Percentiles rank a stretch among this genome's conserved stretches.
Conservation (phyloP, 2,329 filamentous ascomycete species). For the Ascochyta rabiei region DNA sequence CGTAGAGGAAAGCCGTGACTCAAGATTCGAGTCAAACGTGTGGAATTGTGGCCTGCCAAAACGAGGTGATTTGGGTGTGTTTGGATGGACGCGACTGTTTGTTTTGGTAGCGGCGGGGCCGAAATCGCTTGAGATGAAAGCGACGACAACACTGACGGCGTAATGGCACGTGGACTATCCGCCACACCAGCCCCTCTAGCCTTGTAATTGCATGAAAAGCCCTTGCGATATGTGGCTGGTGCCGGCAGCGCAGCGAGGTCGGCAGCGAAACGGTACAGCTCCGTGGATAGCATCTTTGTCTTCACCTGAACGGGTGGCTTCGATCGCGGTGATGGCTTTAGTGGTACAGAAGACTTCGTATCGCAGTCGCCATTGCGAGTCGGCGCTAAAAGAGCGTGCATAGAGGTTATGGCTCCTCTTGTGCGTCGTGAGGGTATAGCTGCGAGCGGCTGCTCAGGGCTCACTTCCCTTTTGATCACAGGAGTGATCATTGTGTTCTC, state of each 20-base stretch:
- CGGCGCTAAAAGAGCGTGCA: neutral
- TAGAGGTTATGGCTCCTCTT: neutral
- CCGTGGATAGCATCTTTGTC: neutral
- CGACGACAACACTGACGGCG: constrained; percentile 1
- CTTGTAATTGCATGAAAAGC: constrained; percentile 6
- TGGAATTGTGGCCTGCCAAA: neutral
- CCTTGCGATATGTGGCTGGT: constrained; percentile 1
- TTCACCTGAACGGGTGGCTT: neutral
- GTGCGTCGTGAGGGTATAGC: neutral
- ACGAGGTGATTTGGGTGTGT: neutral
- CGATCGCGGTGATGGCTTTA: neutral
- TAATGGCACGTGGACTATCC: neutral
- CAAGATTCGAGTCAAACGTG: neutral
- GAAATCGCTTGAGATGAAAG: constrained; percentile 20
- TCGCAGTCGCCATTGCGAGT: neutral
- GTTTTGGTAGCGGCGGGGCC: constrained; percentile 16
- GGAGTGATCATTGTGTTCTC: constrained; percentile 3
- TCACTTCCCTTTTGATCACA: constrained; percentile 18
- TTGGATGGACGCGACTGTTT: constrained; percentile 1
- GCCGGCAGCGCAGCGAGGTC: neutral
- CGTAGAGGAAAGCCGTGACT: neutral
- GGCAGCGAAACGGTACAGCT: neutral
- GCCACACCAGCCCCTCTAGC: neutral
- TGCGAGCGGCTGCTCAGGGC: constrained; percentile 7
- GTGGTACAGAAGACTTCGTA: neutral